Conservation (phyloP, 495 filamentous ascomycete species). For the Massariosphaeria phaeospora region DNA sequence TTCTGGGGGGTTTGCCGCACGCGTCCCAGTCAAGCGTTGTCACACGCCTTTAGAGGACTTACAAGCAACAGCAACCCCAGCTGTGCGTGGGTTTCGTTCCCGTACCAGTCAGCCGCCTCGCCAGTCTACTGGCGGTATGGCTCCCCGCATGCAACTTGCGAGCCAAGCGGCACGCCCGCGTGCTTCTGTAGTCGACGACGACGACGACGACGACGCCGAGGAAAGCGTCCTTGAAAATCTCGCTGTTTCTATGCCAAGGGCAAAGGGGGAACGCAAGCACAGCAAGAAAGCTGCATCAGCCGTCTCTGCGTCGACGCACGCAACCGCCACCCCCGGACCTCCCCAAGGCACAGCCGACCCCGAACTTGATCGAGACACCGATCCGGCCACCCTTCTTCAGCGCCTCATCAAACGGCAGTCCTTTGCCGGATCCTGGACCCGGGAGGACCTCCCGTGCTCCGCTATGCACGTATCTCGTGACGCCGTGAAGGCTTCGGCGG, state of each 20-base stretch:
- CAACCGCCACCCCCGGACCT: no score
- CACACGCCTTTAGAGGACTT: no score
- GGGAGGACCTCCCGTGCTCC: constrained; percentile 22
- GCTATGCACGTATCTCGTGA: constrained; percentile 25
- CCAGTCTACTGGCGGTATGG: constrained; percentile 15
- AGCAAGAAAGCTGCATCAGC: background rate
- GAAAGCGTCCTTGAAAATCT: constrained; percentile 8
- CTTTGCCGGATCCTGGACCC: constrained; percentile 49
- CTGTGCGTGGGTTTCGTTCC: no score
- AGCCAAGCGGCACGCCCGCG: background rate
- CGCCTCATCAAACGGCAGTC: constrained; percentile 45
- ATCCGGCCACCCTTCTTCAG: constrained; percentile 11
- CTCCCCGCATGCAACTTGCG: constrained; percentile 18
- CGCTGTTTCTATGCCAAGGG: constrained; percentile 9
- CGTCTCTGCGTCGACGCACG: background rate
- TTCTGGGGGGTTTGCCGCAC: no score
- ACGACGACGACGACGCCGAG: background rate
- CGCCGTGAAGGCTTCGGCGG: background rate
- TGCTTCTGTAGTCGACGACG: background rate
- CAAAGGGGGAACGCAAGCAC: background rate
- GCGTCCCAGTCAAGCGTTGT: no score
- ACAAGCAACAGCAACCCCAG: no score
- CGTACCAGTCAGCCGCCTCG: constrained; percentile 5
- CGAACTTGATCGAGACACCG: constrained; percentile 1
- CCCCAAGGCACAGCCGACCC: background rate